Conservation (phyloP, 1,284 basidiomycete species). For the Microbotryomycetes sp. region DNA sequence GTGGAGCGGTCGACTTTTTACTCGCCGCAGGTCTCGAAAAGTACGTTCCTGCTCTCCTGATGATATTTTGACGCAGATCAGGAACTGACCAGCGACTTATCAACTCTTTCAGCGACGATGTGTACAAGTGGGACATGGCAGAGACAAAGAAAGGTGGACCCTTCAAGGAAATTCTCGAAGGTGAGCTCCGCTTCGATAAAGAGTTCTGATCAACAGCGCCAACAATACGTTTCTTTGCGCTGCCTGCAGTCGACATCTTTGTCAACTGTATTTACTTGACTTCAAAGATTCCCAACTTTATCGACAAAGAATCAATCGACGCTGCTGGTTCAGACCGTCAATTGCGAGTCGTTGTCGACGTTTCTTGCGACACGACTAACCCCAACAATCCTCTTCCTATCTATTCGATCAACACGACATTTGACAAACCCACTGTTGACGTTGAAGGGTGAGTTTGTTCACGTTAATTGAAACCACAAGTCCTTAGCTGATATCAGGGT, state of each 20-base stretch:
- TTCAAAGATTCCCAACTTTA: constrained; percentile 79
- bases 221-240: neutral
- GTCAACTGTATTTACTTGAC: constrained; percentile 99
- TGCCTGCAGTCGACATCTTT: constrained; percentile 75
- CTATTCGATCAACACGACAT: constrained; percentile 92
- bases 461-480: neutral
- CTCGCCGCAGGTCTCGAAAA: constrained; percentile 87
- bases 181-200: constrained; percentile 31
- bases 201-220: neutral
- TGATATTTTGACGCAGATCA: neutral
- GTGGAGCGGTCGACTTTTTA: constrained; percentile 93
- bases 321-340: constrained; percentile 63
- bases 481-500: neutral
- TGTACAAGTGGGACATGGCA: constrained; percentile 94
- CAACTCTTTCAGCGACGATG: constrained; percentile 67
- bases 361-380: constrained; percentile 99
- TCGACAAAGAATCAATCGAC: constrained; percentile 67
- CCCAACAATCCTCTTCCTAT: constrained; percentile 97
- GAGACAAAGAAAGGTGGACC: constrained; percentile 98
- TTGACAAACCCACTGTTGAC: constrained; percentile 84
- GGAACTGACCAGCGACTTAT: too few species aligned
- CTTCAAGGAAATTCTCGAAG: constrained; percentile 87
- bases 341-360: constrained; percentile 85
- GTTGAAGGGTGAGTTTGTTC: constrained; percentile 48
- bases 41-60: constrained; percentile 47